A percentile compares a stretch with the other conserved stretches of the same genome.
phyloP scores from a whole-genome alignment of 306 rosid genomes.

The Vachellia collinsii region DNA sequence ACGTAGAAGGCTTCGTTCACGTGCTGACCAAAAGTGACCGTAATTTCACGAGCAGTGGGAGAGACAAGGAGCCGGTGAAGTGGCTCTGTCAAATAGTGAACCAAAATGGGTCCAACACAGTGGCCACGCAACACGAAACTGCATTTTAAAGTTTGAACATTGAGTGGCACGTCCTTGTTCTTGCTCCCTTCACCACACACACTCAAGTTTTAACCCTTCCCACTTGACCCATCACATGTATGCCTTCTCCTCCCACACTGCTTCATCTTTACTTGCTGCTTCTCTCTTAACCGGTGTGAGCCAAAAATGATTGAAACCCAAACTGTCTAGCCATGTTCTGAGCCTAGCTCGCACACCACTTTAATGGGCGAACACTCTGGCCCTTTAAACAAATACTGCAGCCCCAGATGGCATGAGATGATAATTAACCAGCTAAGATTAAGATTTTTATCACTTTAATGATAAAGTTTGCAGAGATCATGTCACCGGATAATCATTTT shows the following conservation, averaged over 20 bases:
- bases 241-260: not conserved
- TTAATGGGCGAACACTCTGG: too few relatives aligned
- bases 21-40: not conserved
- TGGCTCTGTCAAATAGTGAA: constrained; percentile 31
- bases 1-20: not conserved
- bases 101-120: constrained; percentile 31
- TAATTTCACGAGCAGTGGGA: not conserved
- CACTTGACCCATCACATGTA: too few relatives aligned
- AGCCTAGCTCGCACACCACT: too few relatives aligned
- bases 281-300: not conserved
- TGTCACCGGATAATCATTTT: not conserved
- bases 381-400: not conserved
- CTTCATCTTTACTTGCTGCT: not conserved
- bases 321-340: too few relatives aligned
- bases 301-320: not conserved
- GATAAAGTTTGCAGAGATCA: not conserved
- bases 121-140: constrained; percentile 20
- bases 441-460: not conserved
- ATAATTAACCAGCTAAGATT: constrained; percentile 12
- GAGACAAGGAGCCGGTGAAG: constrained; percentile 35
- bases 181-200: not conserved
- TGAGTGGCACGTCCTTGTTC: constrained; percentile 24
- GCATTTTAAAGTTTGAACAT: not conserved
- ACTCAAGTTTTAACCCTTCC: not conserved
- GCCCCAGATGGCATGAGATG: not conserved